A percentile compares a stretch with the other conserved stretches of the same genome.
These are phyloP conservation scores for Paraphoma sp. DNA, from an alignment of 2,329 filamentous ascomycete genomes.

Conservation along the genomic window DNA sequence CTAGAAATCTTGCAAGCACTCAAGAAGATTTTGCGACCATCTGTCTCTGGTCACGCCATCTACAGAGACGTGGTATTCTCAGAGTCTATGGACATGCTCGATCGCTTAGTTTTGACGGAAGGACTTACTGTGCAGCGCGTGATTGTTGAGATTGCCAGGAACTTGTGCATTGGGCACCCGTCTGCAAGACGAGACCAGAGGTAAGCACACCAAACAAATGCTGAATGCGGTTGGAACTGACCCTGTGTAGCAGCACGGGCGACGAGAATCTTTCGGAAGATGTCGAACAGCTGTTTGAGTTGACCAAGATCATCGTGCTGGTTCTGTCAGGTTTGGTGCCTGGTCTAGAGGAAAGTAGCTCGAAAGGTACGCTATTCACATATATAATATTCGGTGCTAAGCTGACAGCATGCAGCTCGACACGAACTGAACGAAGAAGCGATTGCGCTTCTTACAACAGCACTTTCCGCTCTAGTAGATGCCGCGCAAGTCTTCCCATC, in stretches of 20 bases:
- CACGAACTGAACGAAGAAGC: slow-evolving; percentile 88
- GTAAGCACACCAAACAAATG: slow-evolving; percentile 43
- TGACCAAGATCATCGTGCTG: slow-evolving; percentile 94
- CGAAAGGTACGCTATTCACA: slow-evolving; percentile 39
- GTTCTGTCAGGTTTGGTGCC: slow-evolving; percentile 88
- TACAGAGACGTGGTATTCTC: slow-evolving; percentile 96
- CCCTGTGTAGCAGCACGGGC: slow-evolving; percentile 34
- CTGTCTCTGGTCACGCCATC: slow-evolving; percentile 94
- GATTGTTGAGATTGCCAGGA: slow-evolving; percentile 92
- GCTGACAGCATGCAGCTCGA: slow-evolving; percentile 58
- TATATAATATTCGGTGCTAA: neutral
- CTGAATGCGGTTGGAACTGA: slow-evolving; percentile 6
- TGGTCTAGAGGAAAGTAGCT: slow-evolving; percentile 69
- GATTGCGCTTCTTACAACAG: slow-evolving; percentile 77
- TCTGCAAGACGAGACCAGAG: slow-evolving; percentile 76
- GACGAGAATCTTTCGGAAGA: slow-evolving; percentile 90
- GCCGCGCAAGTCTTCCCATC: slow-evolving; percentile 94
- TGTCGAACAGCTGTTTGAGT: slow-evolving; percentile 95
- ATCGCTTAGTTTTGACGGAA: slow-evolving; percentile 90
- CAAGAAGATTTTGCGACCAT: slow-evolving; percentile 92
- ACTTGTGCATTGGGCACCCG: slow-evolving; percentile 88
- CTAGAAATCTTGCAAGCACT: slow-evolving; percentile 88
- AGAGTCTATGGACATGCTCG: slow-evolving; percentile 94
- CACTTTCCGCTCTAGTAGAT: slow-evolving; percentile 88
- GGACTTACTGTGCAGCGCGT: slow-evolving; percentile 86